These are phyloP conservation scores for Clonostachys rhizophaga DNA, from an alignment of 2,329 filamentous ascomycete species.

Conservation along the genomic window DNA sequence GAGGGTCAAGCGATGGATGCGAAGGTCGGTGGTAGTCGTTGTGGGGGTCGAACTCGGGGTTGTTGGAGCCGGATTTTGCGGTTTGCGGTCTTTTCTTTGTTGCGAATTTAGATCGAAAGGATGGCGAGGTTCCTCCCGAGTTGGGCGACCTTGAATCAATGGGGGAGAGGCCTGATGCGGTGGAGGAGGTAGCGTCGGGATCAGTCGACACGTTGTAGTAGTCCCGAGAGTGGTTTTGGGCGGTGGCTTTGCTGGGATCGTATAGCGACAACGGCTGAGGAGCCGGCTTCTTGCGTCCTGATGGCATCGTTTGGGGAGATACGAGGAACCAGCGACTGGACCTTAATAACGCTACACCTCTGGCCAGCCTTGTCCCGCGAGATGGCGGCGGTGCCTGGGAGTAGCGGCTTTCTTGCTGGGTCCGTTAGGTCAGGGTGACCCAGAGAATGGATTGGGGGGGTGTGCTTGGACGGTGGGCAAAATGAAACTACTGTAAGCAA, in stretches of 20 bases:
- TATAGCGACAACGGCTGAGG: constrained; percentile 53
- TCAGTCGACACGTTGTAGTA: constrained; percentile 2
- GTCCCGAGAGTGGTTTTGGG: constrained; percentile 1
- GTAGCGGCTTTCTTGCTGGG: no score
- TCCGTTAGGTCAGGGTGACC: no score
- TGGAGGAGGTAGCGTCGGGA: not conserved
- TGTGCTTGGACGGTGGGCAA: no score
- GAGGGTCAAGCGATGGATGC: not conserved
- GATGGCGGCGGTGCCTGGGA: no score
- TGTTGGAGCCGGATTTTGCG: constrained; percentile 1
- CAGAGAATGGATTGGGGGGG: no score
- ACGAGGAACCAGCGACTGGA: not conserved
- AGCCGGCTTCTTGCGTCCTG: constrained; percentile 52
- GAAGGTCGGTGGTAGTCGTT: constrained; percentile 3
- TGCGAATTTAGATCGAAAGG: constrained; percentile 32
- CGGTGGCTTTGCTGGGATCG: constrained; percentile 23
- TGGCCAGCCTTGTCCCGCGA: no score
- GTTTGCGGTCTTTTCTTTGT: constrained; percentile 18
- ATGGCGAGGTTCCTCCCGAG: constrained; percentile 14
- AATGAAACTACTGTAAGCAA: no score
- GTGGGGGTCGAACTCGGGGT: not conserved
- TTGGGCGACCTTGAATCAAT: constrained; percentile 30
- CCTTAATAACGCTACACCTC: no score
- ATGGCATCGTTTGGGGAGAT: constrained; percentile 12
- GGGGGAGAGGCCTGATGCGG: constrained; percentile 20